A percentile compares a stretch with the other conserved stretches of the same genome.
These are phyloP conservation scores for Niveomyces coronatus DNA, from an alignment of 2,329 filamentous ascomycete genomes.

Conservation along the genomic window DNA sequence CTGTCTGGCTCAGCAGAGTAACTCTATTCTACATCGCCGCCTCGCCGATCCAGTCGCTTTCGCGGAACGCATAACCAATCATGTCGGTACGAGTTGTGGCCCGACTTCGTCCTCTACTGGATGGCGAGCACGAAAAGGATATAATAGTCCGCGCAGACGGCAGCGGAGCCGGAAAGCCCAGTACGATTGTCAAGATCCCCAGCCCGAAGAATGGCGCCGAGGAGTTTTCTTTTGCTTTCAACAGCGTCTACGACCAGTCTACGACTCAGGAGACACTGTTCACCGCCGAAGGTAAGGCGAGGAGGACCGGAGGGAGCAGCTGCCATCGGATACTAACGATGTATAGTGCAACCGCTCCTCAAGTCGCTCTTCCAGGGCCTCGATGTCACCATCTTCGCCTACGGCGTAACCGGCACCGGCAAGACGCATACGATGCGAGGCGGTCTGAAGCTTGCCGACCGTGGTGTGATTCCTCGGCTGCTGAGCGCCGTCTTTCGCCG, in stretches of 20 bases:
- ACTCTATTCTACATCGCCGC: slow-evolving; percentile 1
- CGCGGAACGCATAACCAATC: too few species aligned
- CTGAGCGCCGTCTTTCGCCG: slow-evolving; percentile 78
- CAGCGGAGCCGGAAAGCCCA: slow-evolving; percentile 49
- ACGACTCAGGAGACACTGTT: slow-evolving; percentile 82
- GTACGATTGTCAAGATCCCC: slow-evolving; percentile 72
- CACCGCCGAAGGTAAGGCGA: slow-evolving; percentile 65
- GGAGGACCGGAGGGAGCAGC: not conserved
- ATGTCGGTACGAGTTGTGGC: slow-evolving; percentile 80
- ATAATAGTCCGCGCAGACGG: slow-evolving; percentile 66
- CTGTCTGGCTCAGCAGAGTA: too few species aligned
- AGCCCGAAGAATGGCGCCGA: slow-evolving; percentile 89
- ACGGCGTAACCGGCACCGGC: slow-evolving; percentile 85
- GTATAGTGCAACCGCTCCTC: slow-evolving; percentile 70
- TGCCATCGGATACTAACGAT: not conserved
- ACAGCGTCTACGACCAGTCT: slow-evolving; percentile 74
- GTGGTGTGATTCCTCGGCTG: slow-evolving; percentile 78
- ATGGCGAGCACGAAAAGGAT: slow-evolving; percentile 78
- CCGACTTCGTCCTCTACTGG: slow-evolving; percentile 77
- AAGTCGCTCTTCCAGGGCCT: slow-evolving; percentile 87
- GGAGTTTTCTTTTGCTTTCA: slow-evolving; percentile 90
- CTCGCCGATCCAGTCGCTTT: too few species aligned
- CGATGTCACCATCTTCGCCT: slow-evolving; percentile 84
- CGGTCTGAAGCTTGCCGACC: slow-evolving; percentile 72
- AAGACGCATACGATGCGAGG: slow-evolving; percentile 97